Evolutionary conservation across 1,284 basidiomycete genomes (phyloP).

Genomic region (Cyathus pygmaeus): DNA sequence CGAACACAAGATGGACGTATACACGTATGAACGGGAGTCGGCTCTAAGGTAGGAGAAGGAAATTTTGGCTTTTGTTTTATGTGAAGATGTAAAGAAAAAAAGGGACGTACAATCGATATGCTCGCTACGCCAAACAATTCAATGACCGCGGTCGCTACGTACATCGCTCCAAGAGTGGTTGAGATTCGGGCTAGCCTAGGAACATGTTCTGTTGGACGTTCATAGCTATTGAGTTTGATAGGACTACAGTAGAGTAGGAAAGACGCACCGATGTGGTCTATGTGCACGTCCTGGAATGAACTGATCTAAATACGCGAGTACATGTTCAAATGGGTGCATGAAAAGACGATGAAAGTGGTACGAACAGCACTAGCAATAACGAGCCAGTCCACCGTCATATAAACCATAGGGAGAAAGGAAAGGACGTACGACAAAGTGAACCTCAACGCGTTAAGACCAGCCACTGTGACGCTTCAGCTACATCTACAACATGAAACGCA

Average conservation of each 20-base stretch:
- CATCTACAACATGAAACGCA: not conserved
- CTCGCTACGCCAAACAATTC: slow-evolving; percentile 69
- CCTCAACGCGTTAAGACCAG: slow-evolving; percentile 47
- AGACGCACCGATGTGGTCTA: slow-evolving; percentile 38
- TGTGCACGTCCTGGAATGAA: slow-evolving; percentile 41
- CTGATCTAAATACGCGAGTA: slow-evolving; percentile 29
- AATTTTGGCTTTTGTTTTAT: not conserved
- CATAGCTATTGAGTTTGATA: not conserved
- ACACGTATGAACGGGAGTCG: slow-evolving; percentile 63
- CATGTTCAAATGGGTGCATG: not conserved
- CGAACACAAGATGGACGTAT: slow-evolving; percentile 66
- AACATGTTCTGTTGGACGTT: slow-evolving; percentile 27
- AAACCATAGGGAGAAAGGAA: too few relatives aligned
- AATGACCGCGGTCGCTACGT: slow-evolving; percentile 52
- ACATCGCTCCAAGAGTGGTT: slow-evolving; percentile 49
- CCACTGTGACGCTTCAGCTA: slow-evolving; percentile 30
- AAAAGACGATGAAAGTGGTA: slow-evolving; percentile 2
- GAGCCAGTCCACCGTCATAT: too few relatives aligned
- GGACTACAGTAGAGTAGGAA: not conserved
- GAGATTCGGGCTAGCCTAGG: slow-evolving; percentile 42
- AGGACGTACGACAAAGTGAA: slow-evolving; percentile 14
- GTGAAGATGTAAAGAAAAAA: slow-evolving; percentile 1
- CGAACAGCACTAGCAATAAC: slow-evolving; percentile 40
- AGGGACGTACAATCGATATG: slow-evolving; percentile 49
- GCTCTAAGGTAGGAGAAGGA: slow-evolving; percentile 54